Evolutionary conservation across 2,329 filamentous ascomycete species (phyloP), one percentile per base, ranked within the genome.

Genomic region (Exserohilum rostratum): DNA sequence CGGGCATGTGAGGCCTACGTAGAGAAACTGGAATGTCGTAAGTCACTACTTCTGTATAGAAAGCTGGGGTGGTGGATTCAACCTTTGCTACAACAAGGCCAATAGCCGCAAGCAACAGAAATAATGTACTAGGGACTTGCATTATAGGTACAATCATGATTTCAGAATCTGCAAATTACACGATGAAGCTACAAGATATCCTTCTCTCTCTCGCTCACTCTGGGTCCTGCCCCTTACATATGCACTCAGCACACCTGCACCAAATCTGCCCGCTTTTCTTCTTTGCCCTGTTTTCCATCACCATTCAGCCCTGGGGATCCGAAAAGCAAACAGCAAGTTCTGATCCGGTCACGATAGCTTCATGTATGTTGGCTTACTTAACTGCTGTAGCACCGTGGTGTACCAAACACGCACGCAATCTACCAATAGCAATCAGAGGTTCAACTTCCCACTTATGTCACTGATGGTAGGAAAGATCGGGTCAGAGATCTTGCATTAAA

Each of bases 1-100:
- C 6, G 68, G 65, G 13, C 67, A 69, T n/a, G 67, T 70, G 18
- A 70, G 47, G 27, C 62, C 64, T 9, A 58, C 46, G 37, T 64
- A 66, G 37, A 60, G 33, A 15, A 67, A 49, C 66, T 71, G 12
- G 12, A 13, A 31, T 13, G n/a, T 30, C 50, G 42, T 53, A 12
- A 55, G 48, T 25, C 13, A 27, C 18, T 37, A 6, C 13, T 29
- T 15, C n/a, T 27, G 12, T n/a, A 17, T 5, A 37, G 10, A 11
- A 37, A 13, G 6, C 27, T 25, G 17, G 18, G 11, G 9, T n/a
- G n/a, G n/a, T n/a, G n/a, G n/a, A n/a, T n/a, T n/a, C n/a, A n/a
- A 52, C 50, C 29, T 48, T 52, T 52, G 50, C 43, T 15, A 47
- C 12, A 3, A 52, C 15, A 7, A 52, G 29, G 1, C 43, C 43